phyloP scores from a whole-genome alignment of 192 early-diverging fungal species.

The Mortierella antarctica region DNA sequence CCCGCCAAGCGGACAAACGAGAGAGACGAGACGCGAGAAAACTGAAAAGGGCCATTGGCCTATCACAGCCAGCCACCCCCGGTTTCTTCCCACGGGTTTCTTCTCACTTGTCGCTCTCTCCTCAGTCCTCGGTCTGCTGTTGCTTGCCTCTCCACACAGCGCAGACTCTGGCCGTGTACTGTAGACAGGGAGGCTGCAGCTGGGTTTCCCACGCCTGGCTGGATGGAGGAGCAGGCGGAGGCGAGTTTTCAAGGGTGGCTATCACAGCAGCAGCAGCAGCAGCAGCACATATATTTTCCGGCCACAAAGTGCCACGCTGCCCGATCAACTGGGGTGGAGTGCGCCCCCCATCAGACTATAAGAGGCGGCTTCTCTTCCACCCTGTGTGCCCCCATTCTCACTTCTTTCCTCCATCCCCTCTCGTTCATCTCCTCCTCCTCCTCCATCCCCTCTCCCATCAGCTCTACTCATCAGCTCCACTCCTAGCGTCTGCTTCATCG shows the following conservation, averaged over 20 bases:
- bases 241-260: no score
- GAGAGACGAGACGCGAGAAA: no score
- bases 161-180: neutral
- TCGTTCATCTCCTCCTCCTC: slow-evolving; percentile 3
- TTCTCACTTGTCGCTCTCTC: neutral
- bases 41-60: no score
- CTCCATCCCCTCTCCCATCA: neutral
- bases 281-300: no score
- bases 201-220: no score
- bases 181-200: no score
- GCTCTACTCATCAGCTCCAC: neutral
- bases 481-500: neutral
- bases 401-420: neutral
- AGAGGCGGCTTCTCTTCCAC: neutral
- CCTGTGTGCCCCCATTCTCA: neutral
- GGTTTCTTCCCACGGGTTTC: slow-evolving; percentile 35
- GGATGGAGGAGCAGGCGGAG: no score
- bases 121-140: neutral
- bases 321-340: no score
- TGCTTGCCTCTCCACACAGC: neutral
- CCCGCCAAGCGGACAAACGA: no score
- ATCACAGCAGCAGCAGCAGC: no score
- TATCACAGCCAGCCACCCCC: slow-evolving; percentile 1
- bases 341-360: neutral
- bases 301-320: no score